Evolutionary conservation across 208 protist species (phyloP).

Genomic region (Acanthamoeba healyi): DNA sequence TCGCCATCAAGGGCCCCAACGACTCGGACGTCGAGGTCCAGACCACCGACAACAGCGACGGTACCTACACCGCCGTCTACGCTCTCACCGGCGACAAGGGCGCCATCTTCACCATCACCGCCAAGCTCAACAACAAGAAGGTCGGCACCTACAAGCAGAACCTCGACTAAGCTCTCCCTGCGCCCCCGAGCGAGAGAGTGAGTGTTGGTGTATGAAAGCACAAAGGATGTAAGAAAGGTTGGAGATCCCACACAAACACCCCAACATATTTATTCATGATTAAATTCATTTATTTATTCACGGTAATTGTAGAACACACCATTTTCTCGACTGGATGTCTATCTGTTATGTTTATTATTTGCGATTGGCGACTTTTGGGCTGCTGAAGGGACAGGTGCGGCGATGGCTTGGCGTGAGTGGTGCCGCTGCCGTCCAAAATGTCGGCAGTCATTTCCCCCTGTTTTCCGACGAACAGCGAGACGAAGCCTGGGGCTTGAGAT

Average conservation of each 20-base stretch:
- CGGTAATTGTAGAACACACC: too few relatives aligned
- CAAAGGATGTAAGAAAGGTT: conserved; percentile 10
- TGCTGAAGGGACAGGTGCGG: not conserved
- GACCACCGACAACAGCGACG: conserved; percentile 79
- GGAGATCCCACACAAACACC: not conserved
- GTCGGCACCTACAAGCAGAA: conserved; percentile 75
- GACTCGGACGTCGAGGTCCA: conserved; percentile 77
- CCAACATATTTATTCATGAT: too few relatives aligned
- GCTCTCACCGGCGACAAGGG: conserved; percentile 74
- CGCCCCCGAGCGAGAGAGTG: too few relatives aligned
- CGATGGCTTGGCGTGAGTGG: too few relatives aligned
- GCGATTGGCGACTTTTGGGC: too few relatives aligned
- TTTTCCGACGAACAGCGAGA: not conserved
- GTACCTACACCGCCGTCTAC: conserved; percentile 80
- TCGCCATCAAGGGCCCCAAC: conserved; percentile 82
- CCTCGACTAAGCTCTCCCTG: conserved; percentile 24
- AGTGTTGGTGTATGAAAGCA: not conserved
- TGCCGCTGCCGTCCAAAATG: not conserved
- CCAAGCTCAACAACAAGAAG: conserved; percentile 76
- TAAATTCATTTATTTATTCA: too few relatives aligned
- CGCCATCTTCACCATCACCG: conserved; percentile 68
- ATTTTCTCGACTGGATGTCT: too few relatives aligned
- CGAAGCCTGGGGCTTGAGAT: not conserved
- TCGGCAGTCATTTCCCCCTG: not conserved
- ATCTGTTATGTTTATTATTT: too few relatives aligned